Percentiles rank a stretch among this genome's conserved stretches.
These are phyloP conservation scores for Microsporum audouinii DNA, from an alignment of 2,329 filamentous ascomycete genomes.

Conservation along the genomic window DNA sequence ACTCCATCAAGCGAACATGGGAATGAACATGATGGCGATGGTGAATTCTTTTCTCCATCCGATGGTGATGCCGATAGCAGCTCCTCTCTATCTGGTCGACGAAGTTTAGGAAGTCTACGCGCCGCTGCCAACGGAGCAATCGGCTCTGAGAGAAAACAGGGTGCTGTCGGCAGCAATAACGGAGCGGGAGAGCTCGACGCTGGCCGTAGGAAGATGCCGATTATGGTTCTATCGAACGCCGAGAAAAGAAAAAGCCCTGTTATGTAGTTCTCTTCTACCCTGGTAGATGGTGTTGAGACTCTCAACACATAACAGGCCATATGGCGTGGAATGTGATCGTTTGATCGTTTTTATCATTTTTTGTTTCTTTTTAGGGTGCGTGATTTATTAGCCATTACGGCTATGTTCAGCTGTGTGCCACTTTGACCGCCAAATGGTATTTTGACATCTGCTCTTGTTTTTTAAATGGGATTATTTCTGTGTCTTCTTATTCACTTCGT, in stretches of 20 bases:
- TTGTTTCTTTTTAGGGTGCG: neutral
- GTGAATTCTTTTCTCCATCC: constrained; percentile 53
- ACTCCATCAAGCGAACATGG: constrained; percentile 70
- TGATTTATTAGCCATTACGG: neutral
- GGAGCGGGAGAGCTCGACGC: constrained; percentile 39
- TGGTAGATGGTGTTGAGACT: neutral
- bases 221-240: constrained; percentile 75
- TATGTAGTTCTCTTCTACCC: neutral
- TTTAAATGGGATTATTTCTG: neutral
- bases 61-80: constrained; percentile 47
- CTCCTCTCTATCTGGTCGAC: constrained; percentile 61
- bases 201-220: constrained; percentile 61
- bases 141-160: constrained; percentile 72
- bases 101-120: constrained; percentile 61
- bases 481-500: neutral
- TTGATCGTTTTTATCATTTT: constrained; percentile 3
- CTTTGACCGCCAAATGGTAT: neutral
- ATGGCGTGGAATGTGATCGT: constrained; percentile 2
- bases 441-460: neutral
- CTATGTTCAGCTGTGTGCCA: neutral
- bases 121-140: constrained; percentile 74
- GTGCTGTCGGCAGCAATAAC: constrained; percentile 27
- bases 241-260: constrained; percentile 73
- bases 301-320: neutral
- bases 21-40: constrained; percentile 19